Conservation (phyloP, 179 eudicot genomes). For the Carnegiea gigantea region DNA sequence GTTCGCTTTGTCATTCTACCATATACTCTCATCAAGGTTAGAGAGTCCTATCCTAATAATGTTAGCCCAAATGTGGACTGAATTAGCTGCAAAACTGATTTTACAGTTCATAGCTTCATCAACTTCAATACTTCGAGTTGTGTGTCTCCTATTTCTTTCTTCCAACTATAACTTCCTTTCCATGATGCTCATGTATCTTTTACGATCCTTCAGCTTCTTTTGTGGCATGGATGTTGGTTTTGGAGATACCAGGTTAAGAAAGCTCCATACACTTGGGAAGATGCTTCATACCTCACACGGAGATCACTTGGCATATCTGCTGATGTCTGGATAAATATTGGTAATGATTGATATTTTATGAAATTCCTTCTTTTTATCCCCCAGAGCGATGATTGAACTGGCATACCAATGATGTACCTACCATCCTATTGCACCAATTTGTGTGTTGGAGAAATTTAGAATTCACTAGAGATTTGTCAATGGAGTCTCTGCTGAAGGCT, state of each 20-base stretch:
- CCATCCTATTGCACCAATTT: too few species aligned
- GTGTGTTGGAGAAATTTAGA: neutral
- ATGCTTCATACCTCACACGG: conserved; percentile 79
- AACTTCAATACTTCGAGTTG: neutral
- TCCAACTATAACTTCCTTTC: neutral
- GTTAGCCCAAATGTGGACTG: neutral
- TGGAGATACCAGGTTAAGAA: conserved; percentile 75
- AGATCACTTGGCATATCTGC: conserved; percentile 58
- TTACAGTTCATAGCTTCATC: neutral
- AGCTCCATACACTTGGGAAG: conserved; percentile 91
- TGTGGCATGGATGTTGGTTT: conserved; percentile 81
- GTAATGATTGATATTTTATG: conserved; percentile 35
- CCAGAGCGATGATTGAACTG: neutral
- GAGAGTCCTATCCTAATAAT: neutral
- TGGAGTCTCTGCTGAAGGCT: neutral
- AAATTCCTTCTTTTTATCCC: neutral
- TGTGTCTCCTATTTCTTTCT: neutral
- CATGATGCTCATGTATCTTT: conserved; percentile 15
- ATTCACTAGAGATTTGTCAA: neutral
- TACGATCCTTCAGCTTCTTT: conserved; percentile 50
- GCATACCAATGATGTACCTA: too few species aligned
- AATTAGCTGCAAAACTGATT: neutral
- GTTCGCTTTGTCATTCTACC: conserved; percentile 79
- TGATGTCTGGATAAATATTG: conserved; percentile 70
- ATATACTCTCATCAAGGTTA: conserved; percentile 82